These are phyloP conservation scores for Ettlia oleoabundans DNA, from an alignment of 139 green algal species.

Conservation along the genomic window DNA sequence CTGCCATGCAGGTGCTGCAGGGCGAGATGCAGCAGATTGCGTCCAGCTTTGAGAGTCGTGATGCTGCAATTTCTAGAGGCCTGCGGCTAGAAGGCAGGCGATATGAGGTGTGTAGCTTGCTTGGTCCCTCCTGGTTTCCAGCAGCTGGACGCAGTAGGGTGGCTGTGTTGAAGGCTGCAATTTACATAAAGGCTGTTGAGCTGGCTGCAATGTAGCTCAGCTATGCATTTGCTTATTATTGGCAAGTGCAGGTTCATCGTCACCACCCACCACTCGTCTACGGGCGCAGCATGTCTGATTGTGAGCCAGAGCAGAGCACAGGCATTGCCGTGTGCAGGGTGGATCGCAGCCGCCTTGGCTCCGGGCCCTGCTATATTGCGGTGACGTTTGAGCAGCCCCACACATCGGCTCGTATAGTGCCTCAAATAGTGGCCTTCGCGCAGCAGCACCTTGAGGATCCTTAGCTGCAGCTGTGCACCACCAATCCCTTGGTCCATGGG, in stretches of 20 bases:
- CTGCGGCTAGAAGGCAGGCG: constrained; percentile 39
- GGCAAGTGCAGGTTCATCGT: constrained; percentile 64
- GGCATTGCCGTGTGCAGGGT: constrained; percentile 68
- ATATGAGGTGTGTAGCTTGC: constrained; percentile 48
- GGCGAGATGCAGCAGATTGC: constrained; percentile 34
- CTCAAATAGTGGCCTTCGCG: constrained; percentile 65
- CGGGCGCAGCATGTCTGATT: constrained; percentile 63
- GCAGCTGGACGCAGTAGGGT: neutral
- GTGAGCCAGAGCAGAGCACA: constrained; percentile 57
- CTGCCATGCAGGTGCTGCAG: neutral
- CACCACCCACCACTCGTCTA: constrained; percentile 79
- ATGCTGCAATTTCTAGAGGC: constrained; percentile 44
- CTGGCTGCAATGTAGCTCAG: no score
- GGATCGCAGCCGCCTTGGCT: constrained; percentile 24
- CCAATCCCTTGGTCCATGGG: no score
- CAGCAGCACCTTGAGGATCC: constrained; percentile 43
- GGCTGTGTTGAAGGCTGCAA: neutral
- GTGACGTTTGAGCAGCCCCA: constrained; percentile 79
- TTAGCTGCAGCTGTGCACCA: no score
- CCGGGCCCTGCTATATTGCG: constrained; percentile 38
- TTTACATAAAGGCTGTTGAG: no score
- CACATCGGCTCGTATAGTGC: constrained; percentile 69
- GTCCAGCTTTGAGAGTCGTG: constrained; percentile 24
- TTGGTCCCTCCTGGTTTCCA: neutral
- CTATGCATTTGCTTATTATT: no score